Evolutionary conservation across 306 rosid genomes (phyloP).

Genomic region (Senna siamea): DNA sequence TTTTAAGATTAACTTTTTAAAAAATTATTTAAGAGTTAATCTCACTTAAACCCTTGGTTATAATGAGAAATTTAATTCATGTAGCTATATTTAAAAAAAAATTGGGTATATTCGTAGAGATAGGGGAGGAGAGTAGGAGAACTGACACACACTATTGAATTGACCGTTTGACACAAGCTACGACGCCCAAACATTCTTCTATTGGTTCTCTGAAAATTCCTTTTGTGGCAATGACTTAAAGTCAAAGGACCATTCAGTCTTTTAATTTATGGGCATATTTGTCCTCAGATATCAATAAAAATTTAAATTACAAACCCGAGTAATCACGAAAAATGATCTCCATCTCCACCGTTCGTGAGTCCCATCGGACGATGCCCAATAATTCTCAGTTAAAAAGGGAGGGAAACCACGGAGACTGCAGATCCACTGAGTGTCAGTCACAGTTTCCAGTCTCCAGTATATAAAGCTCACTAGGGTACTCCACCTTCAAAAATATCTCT

Average conservation of each 20-base stretch:
- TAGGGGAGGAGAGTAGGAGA: too few species aligned
- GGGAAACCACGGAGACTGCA: conserved; percentile 45
- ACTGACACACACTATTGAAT: too few species aligned
- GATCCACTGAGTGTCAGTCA: conserved; percentile 13
- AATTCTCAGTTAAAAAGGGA: conserved; percentile 23
- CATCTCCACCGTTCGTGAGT: conserved; percentile 40
- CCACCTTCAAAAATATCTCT: background rate
- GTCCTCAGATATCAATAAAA: conserved; percentile 15
- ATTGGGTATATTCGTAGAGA: too few species aligned
- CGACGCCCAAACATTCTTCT: conserved; percentile 35
- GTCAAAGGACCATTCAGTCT: conserved; percentile 48
- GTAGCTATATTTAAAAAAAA: too few species aligned
- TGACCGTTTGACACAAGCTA: too few species aligned
- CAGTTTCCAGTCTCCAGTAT: conserved; percentile 25
- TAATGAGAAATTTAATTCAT: too few species aligned
- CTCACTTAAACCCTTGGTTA: too few species aligned
- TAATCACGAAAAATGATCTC: conserved; percentile 17
- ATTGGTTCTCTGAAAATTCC: background rate
- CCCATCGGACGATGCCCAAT: conserved; percentile 46
- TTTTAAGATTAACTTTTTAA: too few species aligned
- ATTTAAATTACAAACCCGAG: background rate
- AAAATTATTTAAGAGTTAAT: too few species aligned
- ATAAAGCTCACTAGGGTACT: conserved; percentile 26
- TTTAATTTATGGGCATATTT: conserved; percentile 37
- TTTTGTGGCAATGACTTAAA: background rate